Conservation (phyloP, 2,329 filamentous ascomycete species). For the Arthrobotrys conoides region DNA sequence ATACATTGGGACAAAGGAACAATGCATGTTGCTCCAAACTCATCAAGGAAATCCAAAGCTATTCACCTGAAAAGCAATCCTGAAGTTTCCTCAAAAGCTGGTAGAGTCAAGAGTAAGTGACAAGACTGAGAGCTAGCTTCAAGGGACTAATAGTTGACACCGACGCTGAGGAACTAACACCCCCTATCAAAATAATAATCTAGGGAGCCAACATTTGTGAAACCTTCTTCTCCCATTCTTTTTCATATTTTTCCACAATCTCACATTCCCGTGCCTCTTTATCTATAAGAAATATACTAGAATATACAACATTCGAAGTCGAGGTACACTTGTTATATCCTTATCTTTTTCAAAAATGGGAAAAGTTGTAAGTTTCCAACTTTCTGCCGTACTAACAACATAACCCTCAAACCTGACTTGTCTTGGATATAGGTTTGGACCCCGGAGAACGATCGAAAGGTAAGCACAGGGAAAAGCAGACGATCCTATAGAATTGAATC, state of each 20-base stretch:
- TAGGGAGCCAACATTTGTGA: slow-evolving; percentile 4
- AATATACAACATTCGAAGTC: neutral
- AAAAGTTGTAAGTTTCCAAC: slow-evolving; percentile 46
- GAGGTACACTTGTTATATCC: neutral
- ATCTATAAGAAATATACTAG: neutral
- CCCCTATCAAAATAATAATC: neutral
- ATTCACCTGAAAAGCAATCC: slow-evolving; percentile 27
- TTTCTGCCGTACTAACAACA: neutral
- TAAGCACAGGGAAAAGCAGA: slow-evolving; percentile 16
- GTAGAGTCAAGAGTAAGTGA: slow-evolving; percentile 11
- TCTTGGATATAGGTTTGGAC: slow-evolving; percentile 62
- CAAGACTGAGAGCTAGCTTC: neutral
- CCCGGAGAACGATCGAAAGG: slow-evolving; percentile 64
- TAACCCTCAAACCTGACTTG: neutral
- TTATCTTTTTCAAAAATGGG: slow-evolving; percentile 42
- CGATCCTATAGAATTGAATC: neutral
- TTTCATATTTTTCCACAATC: slow-evolving; percentile 9
- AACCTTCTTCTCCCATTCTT: slow-evolving; percentile 26
- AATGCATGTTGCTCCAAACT: neutral
- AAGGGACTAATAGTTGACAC: no score
- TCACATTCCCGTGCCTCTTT: neutral
- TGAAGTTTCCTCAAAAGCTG: slow-evolving; percentile 25
- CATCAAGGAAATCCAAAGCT: slow-evolving; percentile 7
- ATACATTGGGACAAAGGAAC: neutral
- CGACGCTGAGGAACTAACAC: no score